Evolutionary conservation across 2,329 filamentous ascomycete genomes (phyloP).

Genomic region (Trichoderma sp.): DNA sequence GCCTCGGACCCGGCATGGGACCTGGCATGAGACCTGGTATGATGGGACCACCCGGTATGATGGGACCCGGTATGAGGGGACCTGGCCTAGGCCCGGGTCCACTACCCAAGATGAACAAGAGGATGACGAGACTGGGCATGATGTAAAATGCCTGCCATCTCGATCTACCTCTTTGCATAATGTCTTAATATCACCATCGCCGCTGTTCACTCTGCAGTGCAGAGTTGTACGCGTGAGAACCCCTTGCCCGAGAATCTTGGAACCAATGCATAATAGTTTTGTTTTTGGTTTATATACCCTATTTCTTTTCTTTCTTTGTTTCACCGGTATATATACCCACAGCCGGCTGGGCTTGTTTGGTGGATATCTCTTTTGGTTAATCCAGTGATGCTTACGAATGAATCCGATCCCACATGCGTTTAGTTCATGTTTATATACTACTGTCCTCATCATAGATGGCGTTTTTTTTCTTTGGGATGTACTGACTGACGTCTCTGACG

Average conservation of each 20-base stretch:
- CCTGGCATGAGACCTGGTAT: slow-evolving; percentile 18
- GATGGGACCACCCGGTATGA: slow-evolving; percentile 18
- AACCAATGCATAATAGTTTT: slow-evolving; percentile 11
- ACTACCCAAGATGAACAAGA: slow-evolving; percentile 56
- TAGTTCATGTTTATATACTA: slow-evolving; percentile 15
- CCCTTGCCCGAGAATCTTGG: not conserved
- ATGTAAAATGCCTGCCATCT: slow-evolving; percentile 38
- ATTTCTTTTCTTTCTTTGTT: not conserved
- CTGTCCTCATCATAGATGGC: slow-evolving; percentile 16
- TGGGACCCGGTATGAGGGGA: slow-evolving; percentile 16
- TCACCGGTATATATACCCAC: slow-evolving; percentile 12
- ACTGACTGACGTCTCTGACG: not conserved
- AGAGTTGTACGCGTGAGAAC: not conserved
- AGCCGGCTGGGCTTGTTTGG: slow-evolving; percentile 18
- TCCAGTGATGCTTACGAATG: slow-evolving; percentile 16
- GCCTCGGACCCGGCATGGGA: slow-evolving; percentile 16
- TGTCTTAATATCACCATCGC: slow-evolving; percentile 3
- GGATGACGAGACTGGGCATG: slow-evolving; percentile 59
- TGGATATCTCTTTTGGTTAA: slow-evolving; percentile 17
- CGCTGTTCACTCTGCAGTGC: slow-evolving; percentile 4
- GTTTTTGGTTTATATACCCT: slow-evolving; percentile 18
- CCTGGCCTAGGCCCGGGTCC: slow-evolving; percentile 22
- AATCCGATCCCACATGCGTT: slow-evolving; percentile 13
- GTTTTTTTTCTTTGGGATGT: not conserved
- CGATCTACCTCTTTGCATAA: not conserved